Conservation (phyloP, 257 asterid genomes). For the Fraxinus anomala region DNA sequence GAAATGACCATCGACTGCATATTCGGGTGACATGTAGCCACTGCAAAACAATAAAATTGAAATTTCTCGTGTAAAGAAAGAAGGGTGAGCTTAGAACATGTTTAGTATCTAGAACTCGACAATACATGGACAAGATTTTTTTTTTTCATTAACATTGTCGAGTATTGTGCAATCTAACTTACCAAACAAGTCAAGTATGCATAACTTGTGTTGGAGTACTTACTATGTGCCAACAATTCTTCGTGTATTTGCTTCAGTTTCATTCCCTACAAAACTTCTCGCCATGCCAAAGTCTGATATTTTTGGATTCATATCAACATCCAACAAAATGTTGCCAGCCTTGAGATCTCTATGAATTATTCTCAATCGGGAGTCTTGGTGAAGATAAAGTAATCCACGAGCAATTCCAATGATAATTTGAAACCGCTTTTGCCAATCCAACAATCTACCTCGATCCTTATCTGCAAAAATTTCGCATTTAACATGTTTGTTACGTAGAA, state of each 20-base stretch:
- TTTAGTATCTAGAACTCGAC: neutral
- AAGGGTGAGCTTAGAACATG: neutral
- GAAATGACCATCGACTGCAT: conserved; percentile 31
- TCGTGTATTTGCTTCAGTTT: conserved; percentile 24
- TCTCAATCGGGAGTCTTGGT: conserved; percentile 31
- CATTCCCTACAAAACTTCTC: conserved; percentile 27
- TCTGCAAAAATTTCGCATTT: conserved; percentile 16
- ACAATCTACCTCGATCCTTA: conserved; percentile 18
- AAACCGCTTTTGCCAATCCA: conserved; percentile 30
- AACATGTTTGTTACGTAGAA: neutral
- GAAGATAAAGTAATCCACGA: conserved; percentile 32
- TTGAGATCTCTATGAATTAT: conserved; percentile 19
- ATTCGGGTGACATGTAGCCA: conserved; percentile 32
- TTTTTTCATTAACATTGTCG: neutral
- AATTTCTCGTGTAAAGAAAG: neutral
- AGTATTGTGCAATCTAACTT: neutral
- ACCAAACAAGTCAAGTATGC: neutral
- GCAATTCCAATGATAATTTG: conserved; percentile 31
- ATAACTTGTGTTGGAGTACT: neutral
- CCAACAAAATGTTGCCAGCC: conserved; percentile 28
- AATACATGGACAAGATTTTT: neutral
- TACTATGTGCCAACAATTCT: conserved; percentile 31
- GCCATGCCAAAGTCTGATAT: conserved; percentile 34
- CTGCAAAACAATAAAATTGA: conserved; percentile 10
- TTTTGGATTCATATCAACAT: conserved; percentile 28